phyloP scores from a whole-genome alignment of 495 filamentous ascomycete genomes.

The Podospora bellae-mahoneyi region DNA sequence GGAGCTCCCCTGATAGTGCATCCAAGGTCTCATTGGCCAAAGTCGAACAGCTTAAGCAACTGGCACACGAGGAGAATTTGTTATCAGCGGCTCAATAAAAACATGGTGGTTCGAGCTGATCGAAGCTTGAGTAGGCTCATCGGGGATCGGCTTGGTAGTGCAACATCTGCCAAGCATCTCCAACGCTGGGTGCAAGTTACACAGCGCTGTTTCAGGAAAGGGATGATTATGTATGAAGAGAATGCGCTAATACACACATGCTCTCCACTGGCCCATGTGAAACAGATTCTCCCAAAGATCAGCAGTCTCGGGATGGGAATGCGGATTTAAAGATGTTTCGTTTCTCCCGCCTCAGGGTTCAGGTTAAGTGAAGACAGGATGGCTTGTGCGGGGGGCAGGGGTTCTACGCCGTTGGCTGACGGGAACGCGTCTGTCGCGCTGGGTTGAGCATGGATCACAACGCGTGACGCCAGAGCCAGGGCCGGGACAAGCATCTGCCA shows the following conservation, averaged over 20 bases:
- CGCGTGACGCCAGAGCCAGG: conserved; percentile 19
- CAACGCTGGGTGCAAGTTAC: background rate
- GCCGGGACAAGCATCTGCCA: conserved; percentile 8
- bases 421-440: conserved; percentile 6
- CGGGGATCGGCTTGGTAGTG: background rate
- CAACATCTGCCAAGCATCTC: background rate
- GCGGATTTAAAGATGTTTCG: background rate
- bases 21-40: background rate
- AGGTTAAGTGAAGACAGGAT: background rate
- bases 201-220: background rate
- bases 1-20: background rate
- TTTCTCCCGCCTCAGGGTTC: background rate
- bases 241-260: background rate
- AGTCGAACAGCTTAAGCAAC: background rate
- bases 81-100: background rate
- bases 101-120: background rate
- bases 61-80: background rate
- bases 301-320: background rate
- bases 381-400: background rate
- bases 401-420: background rate
- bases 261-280: background rate
- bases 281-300: background rate
- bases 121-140: background rate
- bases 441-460: background rate
- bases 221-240: background rate